Conservation (phyloP, 2,329 filamentous ascomycete genomes). For the Ophiostoma perfectum region DNA sequence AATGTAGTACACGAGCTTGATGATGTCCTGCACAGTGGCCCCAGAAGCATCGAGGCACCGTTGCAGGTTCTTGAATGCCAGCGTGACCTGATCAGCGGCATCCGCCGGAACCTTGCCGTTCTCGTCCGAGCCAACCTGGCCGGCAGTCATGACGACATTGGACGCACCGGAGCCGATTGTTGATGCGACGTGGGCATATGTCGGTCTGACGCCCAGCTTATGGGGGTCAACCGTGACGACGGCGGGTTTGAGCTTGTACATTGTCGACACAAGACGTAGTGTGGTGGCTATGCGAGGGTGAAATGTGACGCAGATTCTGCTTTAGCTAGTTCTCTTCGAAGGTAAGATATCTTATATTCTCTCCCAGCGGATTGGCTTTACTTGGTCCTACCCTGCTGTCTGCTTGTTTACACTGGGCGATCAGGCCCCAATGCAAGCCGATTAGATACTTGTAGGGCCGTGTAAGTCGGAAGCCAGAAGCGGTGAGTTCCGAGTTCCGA, state of each 20-base stretch:
- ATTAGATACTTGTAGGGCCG: not conserved
- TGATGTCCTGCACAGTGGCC: conserved; percentile 19
- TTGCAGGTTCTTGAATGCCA: conserved; percentile 15
- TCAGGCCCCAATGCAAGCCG: not conserved
- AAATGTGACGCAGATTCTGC: not conserved
- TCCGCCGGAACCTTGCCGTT: conserved; percentile 5
- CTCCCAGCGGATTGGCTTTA: not conserved
- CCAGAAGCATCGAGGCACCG: conserved; percentile 17
- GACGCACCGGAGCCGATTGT: conserved; percentile 5
- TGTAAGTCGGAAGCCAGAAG: not conserved
- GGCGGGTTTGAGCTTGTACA: conserved; percentile 14
- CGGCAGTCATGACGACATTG: conserved; percentile 21
- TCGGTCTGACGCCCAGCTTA: conserved; percentile 20
- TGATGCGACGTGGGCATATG: conserved; percentile 21
- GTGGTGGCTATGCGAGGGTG: not conserved
- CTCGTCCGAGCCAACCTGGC: conserved; percentile 20
- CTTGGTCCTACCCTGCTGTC: not conserved
- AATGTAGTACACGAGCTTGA: conserved; percentile 25
- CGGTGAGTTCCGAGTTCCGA: conserved; percentile 10
- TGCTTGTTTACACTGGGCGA: not conserved
- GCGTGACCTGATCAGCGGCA: conserved; percentile 13
- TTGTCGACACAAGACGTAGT: not conserved
- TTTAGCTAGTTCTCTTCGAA: not conserved
- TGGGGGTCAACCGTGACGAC: conserved; percentile 20
- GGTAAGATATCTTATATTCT: not conserved